Base-by-base conservation (phyloP, 352 stramenopile genomes). In the Pythium sukuiense region DNA sequence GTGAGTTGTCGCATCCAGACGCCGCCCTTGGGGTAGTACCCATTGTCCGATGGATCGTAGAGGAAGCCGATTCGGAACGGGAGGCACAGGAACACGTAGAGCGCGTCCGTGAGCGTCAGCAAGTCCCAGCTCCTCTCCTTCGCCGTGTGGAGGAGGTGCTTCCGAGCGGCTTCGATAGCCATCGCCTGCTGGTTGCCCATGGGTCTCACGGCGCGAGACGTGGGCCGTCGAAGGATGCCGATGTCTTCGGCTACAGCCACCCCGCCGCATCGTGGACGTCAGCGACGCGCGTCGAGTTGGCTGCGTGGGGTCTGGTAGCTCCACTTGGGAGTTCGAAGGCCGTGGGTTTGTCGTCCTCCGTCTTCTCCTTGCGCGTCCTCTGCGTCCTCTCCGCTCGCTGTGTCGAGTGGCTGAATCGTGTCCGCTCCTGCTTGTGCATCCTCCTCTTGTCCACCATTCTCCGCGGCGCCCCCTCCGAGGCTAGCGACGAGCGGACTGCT, bases 21-120 rank as follows among this genome's bases (percentile, higher is more conserved):
- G 12, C 13, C 56, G 0, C 59, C 55, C 3, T 32, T 20, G 12
- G 2, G 1, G 3, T 49, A 20, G n/a, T 65, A 59, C 3, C 24
- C 6, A 4, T 70, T 56, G 26, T 76, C 49, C 63, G 59, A 72
- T 24, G 75, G 75, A 14, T 82, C 75, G 29, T 75, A 80, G 35
- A 82, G 63, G 52, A 76, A 81, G 30, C 74, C 72, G 13, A 81
- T 32, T n/a, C 74, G 72, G 2, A 79, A 45, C 26, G 74, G 74
- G 14, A 77, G 66, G 12, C 55, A 66, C 24, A 71, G 12, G 14
- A 82, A 45, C 16, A 83, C 41, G 32, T 65, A 79, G 14, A 79
- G 18, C 20, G 76, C 62, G 52, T 80, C 76, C 9, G 75, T 1
- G 0, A 80, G 39, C 7, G 56, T 32, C 32, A 55, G 6, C 16